Evolutionary conservation across 2,329 filamentous ascomycete species (phyloP), one percentile per base, ranked within the genome.

Genomic region (Diplodia mutila): DNA sequence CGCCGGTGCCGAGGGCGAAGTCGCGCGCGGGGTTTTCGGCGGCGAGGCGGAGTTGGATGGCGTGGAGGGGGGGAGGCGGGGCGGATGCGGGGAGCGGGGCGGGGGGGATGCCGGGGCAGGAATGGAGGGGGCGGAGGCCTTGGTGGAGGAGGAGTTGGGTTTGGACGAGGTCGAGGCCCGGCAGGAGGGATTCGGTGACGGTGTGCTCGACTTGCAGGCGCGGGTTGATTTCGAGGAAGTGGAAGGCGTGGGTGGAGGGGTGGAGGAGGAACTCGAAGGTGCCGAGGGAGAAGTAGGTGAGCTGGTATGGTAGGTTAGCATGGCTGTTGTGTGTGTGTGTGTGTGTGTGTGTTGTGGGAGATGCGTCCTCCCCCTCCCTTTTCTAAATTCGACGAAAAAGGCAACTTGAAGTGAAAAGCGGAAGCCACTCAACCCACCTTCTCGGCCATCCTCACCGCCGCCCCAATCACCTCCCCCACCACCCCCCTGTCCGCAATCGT

Each of bases 261-360:
- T 85, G 85, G 14, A 88, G 81, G 0, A 90, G 79, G 67, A 90
- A 90, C 73, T 90, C 88, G 69, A 89, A 89, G 0, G 88, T 90
- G 9, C 88, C 88, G 0, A 90, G 78, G 0, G 85, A 88, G 57
- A 80, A 78, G 73, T 90, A 90, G 4, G 80, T 76, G 61, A 87
- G 83, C 77, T 84, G 69, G 66, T 75, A 1, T 27, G 1, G 23
- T 63, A 1, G 16, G 14, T 37, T 14, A 46, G 51, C 25, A 2
- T 27, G 23, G 23, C 8, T 32, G 49, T n/a, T n/a, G n/a, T n/a
- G n/a, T n/a, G n/a, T n/a, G n/a, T n/a, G n/a, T n/a, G n/a, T n/a
- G n/a, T n/a, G n/a, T n/a, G n/a, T n/a, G n/a, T n/a, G n/a, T n/a
- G 49, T 29, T 7, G 14, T 29, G 49, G 12, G 9, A 16, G 9